Evolutionary conservation across 148 eudicot species (phyloP).

Genomic region (Heliamphora exappendiculata): DNA sequence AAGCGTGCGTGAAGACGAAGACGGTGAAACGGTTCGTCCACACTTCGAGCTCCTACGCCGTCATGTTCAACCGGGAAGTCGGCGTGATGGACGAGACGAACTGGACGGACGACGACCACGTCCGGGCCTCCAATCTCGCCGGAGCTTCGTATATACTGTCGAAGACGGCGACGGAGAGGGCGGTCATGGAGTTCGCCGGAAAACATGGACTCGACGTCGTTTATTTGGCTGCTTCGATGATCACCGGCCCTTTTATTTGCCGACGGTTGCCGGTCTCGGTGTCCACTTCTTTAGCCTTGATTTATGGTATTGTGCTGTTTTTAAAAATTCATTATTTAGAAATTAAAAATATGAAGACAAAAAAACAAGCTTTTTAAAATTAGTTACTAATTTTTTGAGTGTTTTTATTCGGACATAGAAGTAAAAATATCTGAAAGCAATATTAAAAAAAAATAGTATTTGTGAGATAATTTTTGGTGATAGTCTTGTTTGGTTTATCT

Average conservation of each 20-base stretch:
- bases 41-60: slow-evolving; percentile 31
- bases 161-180: slow-evolving; percentile 37
- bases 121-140: slow-evolving; percentile 6
- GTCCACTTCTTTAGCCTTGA: slow-evolving; percentile 14
- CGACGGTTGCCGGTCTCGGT: slow-evolving; percentile 29
- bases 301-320: slow-evolving; percentile 25
- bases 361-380: too few relatives aligned
- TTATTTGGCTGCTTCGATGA: slow-evolving; percentile 25
- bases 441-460: too few relatives aligned
- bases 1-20: slow-evolving; percentile 28
- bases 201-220: slow-evolving; percentile 33
- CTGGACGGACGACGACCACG: slow-evolving; percentile 27
- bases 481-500: too few relatives aligned
- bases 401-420: too few relatives aligned
- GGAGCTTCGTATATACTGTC: slow-evolving; percentile 26
- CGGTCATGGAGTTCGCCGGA: slow-evolving; percentile 32
- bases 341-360: too few relatives aligned
- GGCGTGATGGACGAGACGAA: slow-evolving; percentile 21
- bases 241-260: slow-evolving; percentile 34
- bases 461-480: too few relatives aligned
- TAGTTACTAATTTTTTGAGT: too few relatives aligned
- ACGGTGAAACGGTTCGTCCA: slow-evolving; percentile 42
- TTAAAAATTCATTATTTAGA: too few relatives aligned
- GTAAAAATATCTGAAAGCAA: too few relatives aligned
- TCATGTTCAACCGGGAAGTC: slow-evolving; percentile 6